phyloP scores from a whole-genome alignment of 2,329 filamentous ascomycete genomes.

The Pezicula neosporulosa region DNA sequence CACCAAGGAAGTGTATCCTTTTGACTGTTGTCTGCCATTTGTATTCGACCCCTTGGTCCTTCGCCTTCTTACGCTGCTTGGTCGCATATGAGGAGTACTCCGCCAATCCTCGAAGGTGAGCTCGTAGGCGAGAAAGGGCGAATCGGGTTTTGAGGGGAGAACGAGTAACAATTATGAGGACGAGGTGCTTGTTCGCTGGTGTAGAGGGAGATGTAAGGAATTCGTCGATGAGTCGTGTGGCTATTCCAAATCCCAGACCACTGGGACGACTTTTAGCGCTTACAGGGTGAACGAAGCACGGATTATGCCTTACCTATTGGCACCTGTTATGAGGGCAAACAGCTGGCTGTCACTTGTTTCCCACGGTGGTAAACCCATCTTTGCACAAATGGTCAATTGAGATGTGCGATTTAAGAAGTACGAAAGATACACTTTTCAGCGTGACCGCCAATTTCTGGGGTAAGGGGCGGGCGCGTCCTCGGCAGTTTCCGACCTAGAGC shows the following conservation, averaged over 20 bases:
- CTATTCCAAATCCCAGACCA: conserved; percentile 81
- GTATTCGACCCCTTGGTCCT: conserved; percentile 50
- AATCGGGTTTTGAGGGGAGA: conserved; percentile 69
- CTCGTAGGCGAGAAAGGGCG: conserved; percentile 62
- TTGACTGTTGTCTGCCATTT: conserved; percentile 39
- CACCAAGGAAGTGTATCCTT: conserved; percentile 55
- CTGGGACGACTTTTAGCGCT: conserved; percentile 45
- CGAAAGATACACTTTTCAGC: neutral
- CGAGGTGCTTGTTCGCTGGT: conserved; percentile 64
- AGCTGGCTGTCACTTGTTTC: conserved; percentile 39
- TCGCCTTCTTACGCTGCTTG: conserved; percentile 37
- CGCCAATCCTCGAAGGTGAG: conserved; percentile 51
- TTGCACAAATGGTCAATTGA: neutral
- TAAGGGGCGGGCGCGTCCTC: neutral
- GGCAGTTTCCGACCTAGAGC: no score
- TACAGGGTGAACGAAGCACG: neutral
- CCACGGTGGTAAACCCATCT: conserved; percentile 30
- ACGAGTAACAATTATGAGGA: conserved; percentile 82
- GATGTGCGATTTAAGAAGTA: neutral
- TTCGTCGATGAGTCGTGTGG: conserved; percentile 83
- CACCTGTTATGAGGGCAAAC: conserved; percentile 75
- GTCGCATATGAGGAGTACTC: conserved; percentile 48
- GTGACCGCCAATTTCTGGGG: neutral
- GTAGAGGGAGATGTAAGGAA: conserved; percentile 70
- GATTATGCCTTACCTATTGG: conserved; percentile 68